Base-by-base conservation (phyloP, 331 rosid species). In the Spiraea crenata region DNA sequence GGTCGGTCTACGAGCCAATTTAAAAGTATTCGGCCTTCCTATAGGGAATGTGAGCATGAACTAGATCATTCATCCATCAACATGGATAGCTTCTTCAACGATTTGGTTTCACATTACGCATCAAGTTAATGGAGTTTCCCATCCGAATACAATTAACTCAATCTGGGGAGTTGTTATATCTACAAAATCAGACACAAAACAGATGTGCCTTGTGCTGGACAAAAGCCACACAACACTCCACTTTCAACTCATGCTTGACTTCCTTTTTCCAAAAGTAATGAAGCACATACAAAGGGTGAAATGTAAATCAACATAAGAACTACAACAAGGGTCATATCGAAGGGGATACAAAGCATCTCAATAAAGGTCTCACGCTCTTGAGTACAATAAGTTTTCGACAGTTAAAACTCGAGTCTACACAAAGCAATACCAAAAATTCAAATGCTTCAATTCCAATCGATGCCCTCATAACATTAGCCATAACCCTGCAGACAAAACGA, bases 391-490 rank as follows among this genome's bases (percentile, higher is more conserved):
- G 66, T 15, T 56, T 19, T 44, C 11, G 19, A 70, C 57, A 57
- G 65, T 57, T 17, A 3, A 4, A 70, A 70, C 52, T 1, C 52
- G n/a, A 42, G 42, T 44, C 74, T 57, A n/a, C 34, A 45, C 39
- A 1, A 11, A 48, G 49, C 57, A 57, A 45, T 57, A 57, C 37
- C 47, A 45, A 70, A 70, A 70, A 39, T 15, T 20, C 38, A 57
- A 62, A 25, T 5, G 66, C 74, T 45, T 14, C 74, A 57, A 7
- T 46, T 57, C 47, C 40, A 57, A 31, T 45, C 57, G 38, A 70
- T 16, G 9, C 35, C 5, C n/a, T 57, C 45, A 70, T 57, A 57
- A 70, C 74, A 44, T 45, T 57, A 10, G 45, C 57, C 66, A 5
- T 45, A 10, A 0, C 38, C 64, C 74, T 70, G 74, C 74, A 57